Conservation (phyloP, 2,329 filamentous ascomycete species). For the Botrytis sinoallii region DNA sequence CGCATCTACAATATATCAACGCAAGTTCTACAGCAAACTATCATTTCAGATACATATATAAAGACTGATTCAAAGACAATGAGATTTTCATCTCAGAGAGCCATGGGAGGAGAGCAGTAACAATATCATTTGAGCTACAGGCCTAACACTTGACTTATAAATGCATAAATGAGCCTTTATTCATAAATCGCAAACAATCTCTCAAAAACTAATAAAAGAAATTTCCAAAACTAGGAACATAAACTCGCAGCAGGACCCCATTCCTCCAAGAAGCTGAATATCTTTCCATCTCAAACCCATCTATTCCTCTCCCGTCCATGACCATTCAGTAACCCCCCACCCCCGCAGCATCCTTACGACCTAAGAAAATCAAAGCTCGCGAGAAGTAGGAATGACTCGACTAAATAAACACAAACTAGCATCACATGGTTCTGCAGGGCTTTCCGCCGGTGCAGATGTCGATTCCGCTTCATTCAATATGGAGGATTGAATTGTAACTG, state of each 20-base stretch:
- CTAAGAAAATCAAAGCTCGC: slow-evolving; percentile 2
- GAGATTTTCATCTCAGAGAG: rapidly evolving
- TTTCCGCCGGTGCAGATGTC: background rate
- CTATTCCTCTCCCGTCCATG: too few species aligned
- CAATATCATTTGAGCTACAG: background rate
- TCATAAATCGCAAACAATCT: background rate
- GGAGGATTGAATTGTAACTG: background rate
- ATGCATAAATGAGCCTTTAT: too few species aligned
- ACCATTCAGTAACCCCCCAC: rapidly evolving
- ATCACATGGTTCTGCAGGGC: background rate
- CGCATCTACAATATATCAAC: background rate
- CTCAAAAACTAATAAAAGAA: rapidly evolving
- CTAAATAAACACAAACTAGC: slow-evolving; percentile 10
- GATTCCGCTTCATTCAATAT: background rate
- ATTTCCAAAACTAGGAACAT: too few species aligned
- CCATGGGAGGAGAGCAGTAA: background rate
- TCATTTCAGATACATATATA: too few species aligned
- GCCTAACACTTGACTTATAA: background rate
- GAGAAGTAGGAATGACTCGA: slow-evolving; percentile 10
- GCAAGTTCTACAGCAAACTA: background rate
- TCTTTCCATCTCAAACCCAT: rapidly evolving
- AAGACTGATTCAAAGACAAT: rapidly evolving
- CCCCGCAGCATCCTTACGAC: too few species aligned
- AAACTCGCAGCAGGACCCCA: background rate
- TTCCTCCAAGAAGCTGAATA: background rate